phyloP scores from a whole-genome alignment of 495 filamentous ascomycete species.

The Aspergillus leporis region DNA sequence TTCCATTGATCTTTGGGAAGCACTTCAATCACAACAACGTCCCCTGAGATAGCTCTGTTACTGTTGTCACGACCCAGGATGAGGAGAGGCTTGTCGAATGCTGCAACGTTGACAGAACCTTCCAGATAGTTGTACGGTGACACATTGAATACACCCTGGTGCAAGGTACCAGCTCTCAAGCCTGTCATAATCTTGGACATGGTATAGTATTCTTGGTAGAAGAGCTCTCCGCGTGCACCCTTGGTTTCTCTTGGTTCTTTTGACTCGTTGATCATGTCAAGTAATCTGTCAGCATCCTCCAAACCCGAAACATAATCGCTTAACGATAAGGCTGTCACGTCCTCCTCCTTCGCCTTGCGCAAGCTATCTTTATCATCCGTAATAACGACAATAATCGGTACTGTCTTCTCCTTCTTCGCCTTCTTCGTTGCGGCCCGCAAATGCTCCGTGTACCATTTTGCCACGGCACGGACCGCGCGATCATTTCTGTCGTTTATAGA shows the following conservation, averaged over 20 bases:
- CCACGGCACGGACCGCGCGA: conserved; percentile 80
- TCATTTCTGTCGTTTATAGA: conserved; percentile 97
- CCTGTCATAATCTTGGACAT: conserved; percentile 96
- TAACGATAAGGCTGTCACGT: conserved; percentile 65
- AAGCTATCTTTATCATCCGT: conserved; percentile 90
- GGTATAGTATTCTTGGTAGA: conserved; percentile 83
- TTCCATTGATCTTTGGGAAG: conserved; percentile 96
- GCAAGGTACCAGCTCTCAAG: conserved; percentile 77
- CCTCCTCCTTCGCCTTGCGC: conserved; percentile 75
- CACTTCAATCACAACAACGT: conserved; percentile 88
- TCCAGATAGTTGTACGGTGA: conserved; percentile 98
- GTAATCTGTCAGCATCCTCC: conserved; percentile 75
- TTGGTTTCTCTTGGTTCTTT: conserved; percentile 64
- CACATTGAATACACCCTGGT: conserved; percentile 93
- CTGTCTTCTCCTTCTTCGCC: conserved; percentile 55
- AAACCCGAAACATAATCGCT: conserved; percentile 79
- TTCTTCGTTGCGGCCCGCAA: conserved; percentile 56
- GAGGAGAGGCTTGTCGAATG: conserved; percentile 85
- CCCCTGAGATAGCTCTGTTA: conserved; percentile 88
- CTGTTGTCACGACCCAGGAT: conserved; percentile 95
- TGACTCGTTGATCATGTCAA: conserved; percentile 92
- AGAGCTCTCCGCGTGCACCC: conserved; percentile 62
- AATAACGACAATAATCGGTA: conserved; percentile 86
- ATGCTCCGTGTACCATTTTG: conserved; percentile 87
- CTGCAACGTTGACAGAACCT: conserved; percentile 82